phyloP scores from a whole-genome alignment of 345 rosid species.

The Iberis pinnata region DNA sequence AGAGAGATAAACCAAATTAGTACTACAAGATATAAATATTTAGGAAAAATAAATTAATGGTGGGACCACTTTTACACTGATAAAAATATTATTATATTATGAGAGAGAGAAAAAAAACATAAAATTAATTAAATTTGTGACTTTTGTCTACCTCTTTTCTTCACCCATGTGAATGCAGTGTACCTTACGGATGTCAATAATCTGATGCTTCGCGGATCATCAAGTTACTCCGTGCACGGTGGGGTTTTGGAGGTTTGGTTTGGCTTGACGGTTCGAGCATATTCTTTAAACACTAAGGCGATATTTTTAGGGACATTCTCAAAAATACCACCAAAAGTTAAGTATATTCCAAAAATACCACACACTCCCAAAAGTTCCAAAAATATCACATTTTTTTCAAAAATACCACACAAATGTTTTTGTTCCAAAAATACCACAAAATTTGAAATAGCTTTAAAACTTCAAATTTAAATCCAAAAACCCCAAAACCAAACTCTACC shows the following conservation, averaged over 20 bases:
- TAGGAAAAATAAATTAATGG: conserved; percentile 17
- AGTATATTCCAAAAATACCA: too few species aligned
- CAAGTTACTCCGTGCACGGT: background rate
- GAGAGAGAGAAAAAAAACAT: background rate
- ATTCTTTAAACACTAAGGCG: too few species aligned
- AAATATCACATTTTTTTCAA: too few species aligned
- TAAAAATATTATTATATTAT: background rate
- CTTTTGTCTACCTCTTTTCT: conserved; percentile 19
- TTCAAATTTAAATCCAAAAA: too few species aligned
- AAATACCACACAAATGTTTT: too few species aligned
- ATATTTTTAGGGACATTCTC: too few species aligned
- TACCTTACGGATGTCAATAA: conserved; percentile 16
- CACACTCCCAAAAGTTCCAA: too few species aligned
- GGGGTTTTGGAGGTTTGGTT: background rate
- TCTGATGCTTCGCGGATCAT: conserved; percentile 18
- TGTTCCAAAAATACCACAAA: too few species aligned
- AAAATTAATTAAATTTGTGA: conserved; percentile 9
- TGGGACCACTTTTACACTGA: conserved; percentile 31
- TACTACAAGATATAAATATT: background rate
- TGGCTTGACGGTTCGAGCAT: too few species aligned
- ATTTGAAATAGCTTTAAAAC: too few species aligned
- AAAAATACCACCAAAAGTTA: too few species aligned
- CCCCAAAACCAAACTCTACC: too few species aligned
- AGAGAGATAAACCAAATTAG: conserved; percentile 19
- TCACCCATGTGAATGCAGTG: conserved; percentile 26